Base-by-base conservation (phyloP, 345 rosid genomes). In the Litchi chinensis region DNA sequence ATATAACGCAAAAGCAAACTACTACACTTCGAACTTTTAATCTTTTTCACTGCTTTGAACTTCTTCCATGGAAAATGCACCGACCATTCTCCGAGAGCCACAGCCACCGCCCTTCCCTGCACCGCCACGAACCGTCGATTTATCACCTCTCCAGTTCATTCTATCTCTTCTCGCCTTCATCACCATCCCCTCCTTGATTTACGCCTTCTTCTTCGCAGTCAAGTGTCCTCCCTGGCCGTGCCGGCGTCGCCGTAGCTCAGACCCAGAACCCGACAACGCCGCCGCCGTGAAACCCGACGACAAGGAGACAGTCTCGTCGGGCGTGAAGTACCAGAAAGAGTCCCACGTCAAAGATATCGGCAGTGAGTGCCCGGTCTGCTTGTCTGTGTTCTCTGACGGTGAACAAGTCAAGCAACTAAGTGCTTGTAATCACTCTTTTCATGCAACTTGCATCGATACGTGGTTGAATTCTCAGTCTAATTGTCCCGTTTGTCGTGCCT, bases 401-500 rank as follows among this genome's bases (percentile, higher is more conserved):
- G 89, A 90, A 63, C 91, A 88, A 3, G 82, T 93, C 62, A 88
- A 76, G 80, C 85, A 76, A 62, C 78, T 95, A 6, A 88, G 85
- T 74, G 84, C 59, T 28, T 95, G 98, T 78, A 88, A 86, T 67
- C 98, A 93, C 86, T 84, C 89, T 3, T 95, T 95, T 71, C 98
- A 93, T 54, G 87, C 85, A 68, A 3, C 73, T 13, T 95, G 98
- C 77, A 88, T 95, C 40, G 88, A 91, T 48, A 6, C 1, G 84
- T 95, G 98, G 98, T 85, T 95, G 7, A 85, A 57, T 28, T 84
- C 86, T 65, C 87, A 90, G 32, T 52, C 90, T 6, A 90, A 79
- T 77, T 95, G 98, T 57, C 98, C 98, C 7, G 82, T 89, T 77
- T 95, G 98, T 77, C 87, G 98, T 1, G 92, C 94, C 40, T 37